A percentile compares a stretch with the other conserved stretches of the same genome.
Evolutionary conservation across 1,284 basidiomycete genomes (phyloP).

Genomic region (Cutaneotrichosporon dermatis): DNA sequence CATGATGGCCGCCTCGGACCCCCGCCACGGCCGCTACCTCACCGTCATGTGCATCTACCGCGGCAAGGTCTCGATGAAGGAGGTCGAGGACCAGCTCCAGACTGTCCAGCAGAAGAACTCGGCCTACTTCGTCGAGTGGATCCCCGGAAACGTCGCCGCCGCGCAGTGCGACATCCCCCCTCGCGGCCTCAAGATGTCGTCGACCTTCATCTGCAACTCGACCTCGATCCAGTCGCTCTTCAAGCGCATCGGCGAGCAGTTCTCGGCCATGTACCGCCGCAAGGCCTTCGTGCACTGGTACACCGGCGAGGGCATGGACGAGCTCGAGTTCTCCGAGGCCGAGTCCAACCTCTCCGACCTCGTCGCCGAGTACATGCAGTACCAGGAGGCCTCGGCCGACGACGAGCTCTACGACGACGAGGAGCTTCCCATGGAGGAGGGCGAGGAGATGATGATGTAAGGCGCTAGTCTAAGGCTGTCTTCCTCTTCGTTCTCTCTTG

Average conservation of each 20-base stretch:
- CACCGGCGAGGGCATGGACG: slow-evolving; percentile 98
- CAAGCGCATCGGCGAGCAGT: slow-evolving; percentile 95
- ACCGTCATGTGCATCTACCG: slow-evolving; percentile 96
- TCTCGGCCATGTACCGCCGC: slow-evolving; percentile 97
- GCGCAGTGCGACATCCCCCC: slow-evolving; percentile 92
- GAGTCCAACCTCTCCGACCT: slow-evolving; percentile 96
- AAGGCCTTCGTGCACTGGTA: slow-evolving; percentile 99
- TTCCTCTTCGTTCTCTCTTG: slow-evolving; percentile 6
- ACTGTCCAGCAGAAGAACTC: slow-evolving; percentile 96
- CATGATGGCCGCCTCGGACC: slow-evolving; percentile 90
- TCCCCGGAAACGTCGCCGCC: slow-evolving; percentile 93
- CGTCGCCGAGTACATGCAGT: slow-evolving; percentile 87
- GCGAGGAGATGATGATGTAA: slow-evolving; percentile 26
- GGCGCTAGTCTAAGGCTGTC: slow-evolving; percentile 7
- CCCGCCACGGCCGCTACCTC: slow-evolving; percentile 66
- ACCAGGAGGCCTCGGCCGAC: slow-evolving; percentile 72
- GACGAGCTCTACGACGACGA: slow-evolving; percentile 52
- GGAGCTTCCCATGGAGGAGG: slow-evolving; percentile 42
- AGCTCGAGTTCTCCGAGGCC: slow-evolving; percentile 91
- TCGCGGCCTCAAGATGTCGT: slow-evolving; percentile 88
- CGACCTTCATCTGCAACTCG: slow-evolving; percentile 96
- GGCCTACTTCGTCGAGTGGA: slow-evolving; percentile 98
- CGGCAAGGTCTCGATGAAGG: slow-evolving; percentile 98
- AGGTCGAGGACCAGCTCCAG: slow-evolving; percentile 98
- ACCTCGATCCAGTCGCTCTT: slow-evolving; percentile 96